A percentile compares a stretch with the other conserved stretches of the same genome.
phyloP scores from a whole-genome alignment of 352 stramenopile genomes.

The Phytophthora pistaciae region DNA sequence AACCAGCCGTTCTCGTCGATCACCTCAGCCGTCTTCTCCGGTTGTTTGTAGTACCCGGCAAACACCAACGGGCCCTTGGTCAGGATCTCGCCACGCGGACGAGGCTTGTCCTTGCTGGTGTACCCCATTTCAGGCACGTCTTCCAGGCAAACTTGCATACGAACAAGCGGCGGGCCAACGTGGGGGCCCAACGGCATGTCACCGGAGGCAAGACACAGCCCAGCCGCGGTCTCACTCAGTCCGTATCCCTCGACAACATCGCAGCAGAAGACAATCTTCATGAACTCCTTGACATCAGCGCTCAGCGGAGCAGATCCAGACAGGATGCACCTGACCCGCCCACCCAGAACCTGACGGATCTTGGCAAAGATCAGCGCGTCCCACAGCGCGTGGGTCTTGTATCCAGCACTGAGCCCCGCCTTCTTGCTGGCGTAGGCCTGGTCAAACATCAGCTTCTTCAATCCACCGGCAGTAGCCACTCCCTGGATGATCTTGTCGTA shows the following conservation, averaged over 20 bases:
- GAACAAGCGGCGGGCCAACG: slow-evolving; percentile 91
- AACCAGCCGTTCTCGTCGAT: slow-evolving; percentile 96
- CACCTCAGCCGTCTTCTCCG: slow-evolving; percentile 91
- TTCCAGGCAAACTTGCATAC: slow-evolving; percentile 93
- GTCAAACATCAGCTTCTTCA: slow-evolving; percentile 82
- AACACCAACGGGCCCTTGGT: slow-evolving; percentile 87
- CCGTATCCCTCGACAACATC: slow-evolving; percentile 96
- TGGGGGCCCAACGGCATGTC: slow-evolving; percentile 85
- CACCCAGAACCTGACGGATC: slow-evolving; percentile 92
- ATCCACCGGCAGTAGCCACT: slow-evolving; percentile 58
- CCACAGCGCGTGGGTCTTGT: slow-evolving; percentile 89
- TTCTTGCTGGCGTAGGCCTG: slow-evolving; percentile 71
- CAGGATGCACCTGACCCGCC: slow-evolving; percentile 90
- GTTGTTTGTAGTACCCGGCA: slow-evolving; percentile 96
- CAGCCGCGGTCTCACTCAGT: slow-evolving; percentile 94
- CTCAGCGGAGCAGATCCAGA: slow-evolving; percentile 95
- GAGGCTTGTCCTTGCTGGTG: slow-evolving; percentile 80
- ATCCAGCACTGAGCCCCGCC: slow-evolving; percentile 51
- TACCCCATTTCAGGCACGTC: slow-evolving; percentile 99
- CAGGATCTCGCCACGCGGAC: slow-evolving; percentile 71
- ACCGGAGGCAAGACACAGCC: slow-evolving; percentile 70
- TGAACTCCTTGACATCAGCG: slow-evolving; percentile 96
- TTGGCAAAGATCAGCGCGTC: slow-evolving; percentile 97
- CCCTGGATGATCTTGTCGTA: slow-evolving; percentile 95
- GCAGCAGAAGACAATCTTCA: slow-evolving; percentile 95